phyloP scores from a whole-genome alignment of 2,329 filamentous ascomycete genomes.

The Westerdykella aurantiaca region DNA sequence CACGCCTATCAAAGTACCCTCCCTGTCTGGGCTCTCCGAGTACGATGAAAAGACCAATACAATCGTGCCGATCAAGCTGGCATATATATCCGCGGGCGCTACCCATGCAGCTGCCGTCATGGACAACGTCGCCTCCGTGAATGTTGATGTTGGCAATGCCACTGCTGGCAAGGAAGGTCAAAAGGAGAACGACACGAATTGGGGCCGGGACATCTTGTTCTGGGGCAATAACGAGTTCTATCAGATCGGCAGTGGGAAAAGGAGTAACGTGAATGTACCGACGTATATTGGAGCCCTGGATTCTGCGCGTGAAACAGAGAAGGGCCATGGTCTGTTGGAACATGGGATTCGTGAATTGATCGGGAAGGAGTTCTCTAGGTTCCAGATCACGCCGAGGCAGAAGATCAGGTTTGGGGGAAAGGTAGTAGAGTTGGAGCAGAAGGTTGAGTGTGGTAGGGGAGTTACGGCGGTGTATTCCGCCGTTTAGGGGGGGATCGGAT shows the following conservation, averaged over 20 bases:
- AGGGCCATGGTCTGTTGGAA: conserved; percentile 9
- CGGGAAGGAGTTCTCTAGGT: conserved; percentile 63
- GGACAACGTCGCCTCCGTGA: conserved; percentile 69
- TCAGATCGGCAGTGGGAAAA: conserved; percentile 85
- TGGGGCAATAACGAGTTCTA: conserved; percentile 95
- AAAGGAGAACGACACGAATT: conserved; percentile 69
- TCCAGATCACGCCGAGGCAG: conserved; percentile 74
- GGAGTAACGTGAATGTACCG: conserved; percentile 72
- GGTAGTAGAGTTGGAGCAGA: conserved; percentile 74
- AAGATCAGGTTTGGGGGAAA: conserved; percentile 64
- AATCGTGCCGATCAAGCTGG: conserved; percentile 71
- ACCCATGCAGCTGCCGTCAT: conserved; percentile 80
- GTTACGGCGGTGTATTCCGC: conserved; percentile 80
- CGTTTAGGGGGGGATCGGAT: conserved; percentile 9
- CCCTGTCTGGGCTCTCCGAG: conserved; percentile 76
- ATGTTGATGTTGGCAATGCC: conserved; percentile 42
- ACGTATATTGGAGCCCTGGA: conserved; percentile 75
- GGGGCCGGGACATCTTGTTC: conserved; percentile 81
- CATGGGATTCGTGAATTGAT: conserved; percentile 42
- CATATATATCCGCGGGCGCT: conserved; percentile 66
- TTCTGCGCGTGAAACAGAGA: conserved; percentile 48
- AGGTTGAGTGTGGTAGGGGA: conserved; percentile 76
- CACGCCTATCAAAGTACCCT: conserved; percentile 72
- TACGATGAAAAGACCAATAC: conserved; percentile 69
- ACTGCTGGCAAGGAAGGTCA: conserved; percentile 28